phyloP scores from a whole-genome alignment of 495 filamentous ascomycete species.

The Evansstolkia leycettana region DNA sequence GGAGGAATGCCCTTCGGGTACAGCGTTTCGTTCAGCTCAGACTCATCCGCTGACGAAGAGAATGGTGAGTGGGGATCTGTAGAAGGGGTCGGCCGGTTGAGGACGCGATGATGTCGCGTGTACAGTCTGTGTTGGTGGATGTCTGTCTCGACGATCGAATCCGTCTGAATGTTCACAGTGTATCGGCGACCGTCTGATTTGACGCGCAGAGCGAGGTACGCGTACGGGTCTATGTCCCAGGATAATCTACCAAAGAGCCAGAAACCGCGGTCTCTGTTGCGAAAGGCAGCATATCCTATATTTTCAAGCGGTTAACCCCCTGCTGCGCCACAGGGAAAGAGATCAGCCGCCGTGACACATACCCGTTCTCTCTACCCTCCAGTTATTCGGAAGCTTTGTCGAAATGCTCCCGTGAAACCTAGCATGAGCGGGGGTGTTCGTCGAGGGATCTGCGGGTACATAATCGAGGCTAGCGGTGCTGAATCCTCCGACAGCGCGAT shows the following conservation, averaged over 20 bases:
- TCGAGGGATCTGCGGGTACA: constrained; percentile 33
- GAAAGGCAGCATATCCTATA: constrained; percentile 82
- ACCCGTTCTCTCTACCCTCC: constrained; percentile 47
- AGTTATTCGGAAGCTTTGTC: constrained; percentile 53
- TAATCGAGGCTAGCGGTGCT: constrained; percentile 63
- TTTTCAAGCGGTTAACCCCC: constrained; percentile 11
- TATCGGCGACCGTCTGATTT: constrained; percentile 87
- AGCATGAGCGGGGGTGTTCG: constrained; percentile 42
- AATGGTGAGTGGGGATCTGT: constrained; percentile 9
- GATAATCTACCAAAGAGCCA: constrained; percentile 68
- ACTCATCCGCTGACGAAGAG: constrained; percentile 4
- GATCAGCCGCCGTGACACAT: constrained; percentile 33
- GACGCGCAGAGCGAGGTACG: constrained; percentile 78
- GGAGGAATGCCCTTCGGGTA: constrained; percentile 21
- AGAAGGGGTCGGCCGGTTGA: constrained; percentile 1
- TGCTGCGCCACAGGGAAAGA: neutral
- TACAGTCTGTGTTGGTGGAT: constrained; percentile 92
- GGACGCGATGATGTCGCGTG: constrained; percentile 44
- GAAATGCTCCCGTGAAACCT: constrained; percentile 84
- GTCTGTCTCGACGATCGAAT: constrained; percentile 82
- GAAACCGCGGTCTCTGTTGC: constrained; percentile 45
- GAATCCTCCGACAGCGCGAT: constrained; percentile 75
- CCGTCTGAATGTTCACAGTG: constrained; percentile 91
- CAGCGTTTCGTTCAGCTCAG: constrained; percentile 11
- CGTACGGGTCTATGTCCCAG: constrained; percentile 83